Base-by-base conservation (phyloP, 108 stramenopile genomes). In the Skeletonema potamos region DNA sequence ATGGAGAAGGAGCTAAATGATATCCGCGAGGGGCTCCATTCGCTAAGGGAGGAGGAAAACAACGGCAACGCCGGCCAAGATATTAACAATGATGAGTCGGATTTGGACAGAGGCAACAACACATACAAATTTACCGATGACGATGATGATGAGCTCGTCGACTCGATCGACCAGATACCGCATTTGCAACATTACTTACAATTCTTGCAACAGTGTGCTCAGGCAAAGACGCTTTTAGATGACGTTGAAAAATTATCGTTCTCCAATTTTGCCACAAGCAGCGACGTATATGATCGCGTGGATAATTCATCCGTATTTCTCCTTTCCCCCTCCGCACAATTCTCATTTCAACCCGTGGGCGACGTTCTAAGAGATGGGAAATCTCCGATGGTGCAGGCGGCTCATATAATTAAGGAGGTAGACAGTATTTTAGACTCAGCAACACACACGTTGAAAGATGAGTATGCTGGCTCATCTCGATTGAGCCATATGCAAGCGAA, bases 331-430 rank as follows among this genome's bases (percentile, higher is more conserved):
- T 63, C 65, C 2, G n/a, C 56, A 15, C 43, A 46, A 13, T 56
- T 39, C 20, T 24, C 28, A 27, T 79, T 79, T 41, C 28, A 51
- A 44, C 51, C 44, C 15, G 27, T n/a, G 22, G 54, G 18, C 9
- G 20, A 13, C 5, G 3, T 6, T 4, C 41, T n/a, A 7, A 20
- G 22, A 17, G 36, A 33, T 2, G 27, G 32, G 18, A 24, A 22
- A 27, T 64, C 62, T 22, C 39, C 68, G 8, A 64, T 76, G 68
- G 65, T 66, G 27, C 67, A 43, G 18, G 77, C 77, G 41, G 77
- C 77, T 2, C 46, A 46, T 34, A 33, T 67, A 6, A 29, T 72
- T 0, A 6, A n/a, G 6, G n/a, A 33, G 26, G 58, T 56, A 8
- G 41, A 72, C 3, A 54, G 37, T 7, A 29, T 55, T 18, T 46